phyloP scores from a whole-genome alignment of 495 filamentous ascomycete species.

The Aspergillus bridgeri region DNA sequence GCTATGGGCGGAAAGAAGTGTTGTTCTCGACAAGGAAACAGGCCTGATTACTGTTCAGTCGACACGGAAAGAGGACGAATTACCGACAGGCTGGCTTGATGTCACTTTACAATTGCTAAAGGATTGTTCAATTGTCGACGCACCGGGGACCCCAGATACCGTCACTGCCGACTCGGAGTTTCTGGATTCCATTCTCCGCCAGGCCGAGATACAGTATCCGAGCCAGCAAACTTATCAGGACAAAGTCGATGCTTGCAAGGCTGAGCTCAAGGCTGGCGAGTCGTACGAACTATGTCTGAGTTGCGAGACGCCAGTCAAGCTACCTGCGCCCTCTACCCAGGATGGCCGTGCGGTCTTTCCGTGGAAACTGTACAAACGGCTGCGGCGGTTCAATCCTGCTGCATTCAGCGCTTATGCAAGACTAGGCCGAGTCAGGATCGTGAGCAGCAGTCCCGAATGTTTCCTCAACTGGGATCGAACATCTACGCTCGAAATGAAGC shows the following conservation, averaged over 20 bases:
- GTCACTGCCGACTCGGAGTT: constrained; percentile 18
- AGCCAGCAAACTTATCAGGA: constrained; percentile 54
- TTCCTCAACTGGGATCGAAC: constrained; percentile 71
- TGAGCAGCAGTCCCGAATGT: constrained; percentile 87
- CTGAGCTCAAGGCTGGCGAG: constrained; percentile 69
- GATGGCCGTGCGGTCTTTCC: constrained; percentile 27
- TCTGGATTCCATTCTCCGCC: constrained; percentile 32
- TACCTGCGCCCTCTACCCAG: constrained; percentile 27
- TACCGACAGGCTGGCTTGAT: constrained; percentile 38
- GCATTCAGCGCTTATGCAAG: constrained; percentile 81
- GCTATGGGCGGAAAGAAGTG: constrained; percentile 71
- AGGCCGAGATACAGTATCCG: constrained; percentile 40
- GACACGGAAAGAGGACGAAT: constrained; percentile 36
- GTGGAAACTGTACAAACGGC: constrained; percentile 70
- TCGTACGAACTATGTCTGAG: constrained; percentile 95
- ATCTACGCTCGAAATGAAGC: constrained; percentile 51
- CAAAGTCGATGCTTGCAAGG: constrained; percentile 67
- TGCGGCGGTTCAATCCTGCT: constrained; percentile 73
- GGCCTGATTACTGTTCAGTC: constrained; percentile 63
- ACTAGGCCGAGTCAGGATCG: constrained; percentile 65
- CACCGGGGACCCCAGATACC: constrained; percentile 1
- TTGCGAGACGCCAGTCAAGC: constrained; percentile 61
- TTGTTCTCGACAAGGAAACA: constrained; percentile 72
- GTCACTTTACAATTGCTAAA: constrained; percentile 25
- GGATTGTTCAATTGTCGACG: not conserved